A percentile compares a stretch with the other conserved stretches of the same genome.
Conservation (phyloP, 2,329 filamentous ascomycete species). For the Curvularia verruculosa region DNA sequence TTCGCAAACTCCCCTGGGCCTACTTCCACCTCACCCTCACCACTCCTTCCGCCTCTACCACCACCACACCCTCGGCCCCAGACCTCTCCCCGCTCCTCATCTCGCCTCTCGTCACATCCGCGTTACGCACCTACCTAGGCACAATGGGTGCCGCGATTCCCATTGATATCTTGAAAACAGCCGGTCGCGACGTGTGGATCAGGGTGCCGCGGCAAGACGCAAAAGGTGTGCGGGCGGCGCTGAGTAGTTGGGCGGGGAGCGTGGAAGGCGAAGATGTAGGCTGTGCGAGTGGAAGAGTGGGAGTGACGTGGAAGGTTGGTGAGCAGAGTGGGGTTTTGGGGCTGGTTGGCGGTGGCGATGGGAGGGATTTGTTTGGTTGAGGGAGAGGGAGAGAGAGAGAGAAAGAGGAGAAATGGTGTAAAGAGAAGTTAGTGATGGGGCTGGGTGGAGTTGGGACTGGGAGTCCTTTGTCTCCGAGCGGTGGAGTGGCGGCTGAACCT, state of each 20-base stretch:
- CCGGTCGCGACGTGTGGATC: constrained; percentile 28
- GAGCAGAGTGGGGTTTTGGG: constrained; percentile 19
- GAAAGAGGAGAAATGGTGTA: background rate
- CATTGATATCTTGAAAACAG: constrained; percentile 69
- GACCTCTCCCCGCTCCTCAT: constrained; percentile 64
- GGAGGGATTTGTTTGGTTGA: constrained; percentile 4
- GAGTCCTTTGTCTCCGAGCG: background rate
- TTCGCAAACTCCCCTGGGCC: constrained; percentile 48
- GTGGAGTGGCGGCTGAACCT: background rate
- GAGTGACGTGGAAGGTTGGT: constrained; percentile 39
- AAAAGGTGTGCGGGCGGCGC: constrained; percentile 27
- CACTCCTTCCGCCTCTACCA: constrained; percentile 16
- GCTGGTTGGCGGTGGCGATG: background rate
- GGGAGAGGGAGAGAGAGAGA: background rate
- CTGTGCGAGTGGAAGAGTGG: constrained; percentile 23
- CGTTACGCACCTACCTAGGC: constrained; percentile 73
- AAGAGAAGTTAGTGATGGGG: too few relatives aligned
- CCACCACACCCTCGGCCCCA: background rate
- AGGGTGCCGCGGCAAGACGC: constrained; percentile 38
- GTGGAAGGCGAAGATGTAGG: constrained; percentile 29
- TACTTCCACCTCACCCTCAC: constrained; percentile 52
- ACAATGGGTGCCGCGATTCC: constrained; percentile 69
- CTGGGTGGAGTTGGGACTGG: background rate
- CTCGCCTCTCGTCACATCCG: constrained; percentile 66
- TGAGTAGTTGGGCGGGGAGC: constrained; percentile 37